Conservation (phyloP, 306 rosid genomes). For the Pyrus bretschneideri region DNA sequence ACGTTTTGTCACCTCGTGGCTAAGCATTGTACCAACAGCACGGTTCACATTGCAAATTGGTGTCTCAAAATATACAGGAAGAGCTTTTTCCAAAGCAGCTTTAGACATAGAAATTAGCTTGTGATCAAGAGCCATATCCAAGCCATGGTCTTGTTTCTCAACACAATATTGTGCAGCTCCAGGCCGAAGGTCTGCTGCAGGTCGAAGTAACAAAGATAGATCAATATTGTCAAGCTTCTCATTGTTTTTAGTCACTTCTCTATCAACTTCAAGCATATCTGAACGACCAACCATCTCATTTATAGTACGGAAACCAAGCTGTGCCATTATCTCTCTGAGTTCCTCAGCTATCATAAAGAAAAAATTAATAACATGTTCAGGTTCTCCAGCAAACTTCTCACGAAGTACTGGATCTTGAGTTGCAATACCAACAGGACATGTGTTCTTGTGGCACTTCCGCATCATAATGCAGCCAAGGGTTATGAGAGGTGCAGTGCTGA, state of each 20-base stretch:
- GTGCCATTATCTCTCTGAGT: slow-evolving; percentile 88
- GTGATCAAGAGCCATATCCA: slow-evolving; percentile 92
- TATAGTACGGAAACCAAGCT: slow-evolving; percentile 72
- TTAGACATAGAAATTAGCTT: slow-evolving; percentile 57
- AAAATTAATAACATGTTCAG: slow-evolving; percentile 94
- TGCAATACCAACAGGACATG: slow-evolving; percentile 97
- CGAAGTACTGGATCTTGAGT: slow-evolving; percentile 99
- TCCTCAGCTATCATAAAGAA: slow-evolving; percentile 98
- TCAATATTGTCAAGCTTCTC: slow-evolving; percentile 87
- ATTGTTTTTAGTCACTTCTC: slow-evolving; percentile 62
- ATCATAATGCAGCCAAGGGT: slow-evolving; percentile 99
- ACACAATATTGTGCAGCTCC: slow-evolving; percentile 92
- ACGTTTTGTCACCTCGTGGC: slow-evolving; percentile 91
- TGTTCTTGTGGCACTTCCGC: slow-evolving; percentile 98
- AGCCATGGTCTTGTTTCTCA: slow-evolving; percentile 87
- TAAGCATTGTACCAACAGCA: slow-evolving; percentile 98
- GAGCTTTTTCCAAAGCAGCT: slow-evolving; percentile 79
- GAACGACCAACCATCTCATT: slow-evolving; percentile 97
- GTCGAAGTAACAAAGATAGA: slow-evolving; percentile 77
- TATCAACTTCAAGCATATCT: slow-evolving; percentile 91
- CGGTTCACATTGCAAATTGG: slow-evolving; percentile 73
- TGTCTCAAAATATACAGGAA: slow-evolving; percentile 83
- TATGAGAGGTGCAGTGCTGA: slow-evolving; percentile 98
- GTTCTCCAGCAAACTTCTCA: slow-evolving; percentile 98
- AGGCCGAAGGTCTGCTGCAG: slow-evolving; percentile 92